Percentiles rank a stretch among this genome's conserved stretches.
phyloP scores from a whole-genome alignment of 2,329 filamentous ascomycete genomes.

The Paracoccidioides lutzii region DNA sequence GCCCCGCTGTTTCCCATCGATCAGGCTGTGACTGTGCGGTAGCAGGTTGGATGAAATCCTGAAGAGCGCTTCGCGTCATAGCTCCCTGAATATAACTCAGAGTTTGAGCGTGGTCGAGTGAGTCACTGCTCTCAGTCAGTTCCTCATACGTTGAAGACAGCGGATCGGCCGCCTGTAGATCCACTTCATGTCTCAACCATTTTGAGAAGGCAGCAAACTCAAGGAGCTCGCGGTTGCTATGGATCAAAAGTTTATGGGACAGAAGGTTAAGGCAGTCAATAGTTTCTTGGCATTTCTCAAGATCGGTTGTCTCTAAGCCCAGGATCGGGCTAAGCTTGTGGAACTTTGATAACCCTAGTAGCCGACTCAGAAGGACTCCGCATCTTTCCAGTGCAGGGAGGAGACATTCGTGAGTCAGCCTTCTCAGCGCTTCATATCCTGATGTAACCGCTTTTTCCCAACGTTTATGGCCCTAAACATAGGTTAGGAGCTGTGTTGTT shows the following conservation, averaged over 20 bases:
- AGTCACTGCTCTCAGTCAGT: slow-evolving; percentile 61
- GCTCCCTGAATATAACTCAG: slow-evolving; percentile 65
- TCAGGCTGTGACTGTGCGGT: slow-evolving; percentile 30
- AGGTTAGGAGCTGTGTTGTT: background rate
- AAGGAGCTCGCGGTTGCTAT: slow-evolving; percentile 62
- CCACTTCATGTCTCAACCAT: slow-evolving; percentile 76
- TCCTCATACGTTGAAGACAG: slow-evolving; percentile 51
- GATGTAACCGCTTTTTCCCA: slow-evolving; percentile 82
- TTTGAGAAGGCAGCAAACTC: slow-evolving; percentile 66
- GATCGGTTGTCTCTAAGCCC: slow-evolving; percentile 51
- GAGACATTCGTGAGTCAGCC: slow-evolving; percentile 73
- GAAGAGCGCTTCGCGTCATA: slow-evolving; percentile 53
- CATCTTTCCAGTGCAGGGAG: slow-evolving; percentile 78
- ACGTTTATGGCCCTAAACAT: slow-evolving; percentile 64
- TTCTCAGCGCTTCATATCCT: slow-evolving; percentile 64
- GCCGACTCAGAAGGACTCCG: slow-evolving; percentile 64
- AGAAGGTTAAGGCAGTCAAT: slow-evolving; percentile 63
- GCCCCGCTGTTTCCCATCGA: slow-evolving; percentile 28
- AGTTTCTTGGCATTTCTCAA: slow-evolving; percentile 52
- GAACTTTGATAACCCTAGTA: slow-evolving; percentile 73
- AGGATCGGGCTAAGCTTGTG: slow-evolving; percentile 54
- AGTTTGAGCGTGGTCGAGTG: slow-evolving; percentile 59
- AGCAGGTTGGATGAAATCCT: slow-evolving; percentile 39
- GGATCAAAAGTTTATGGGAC: slow-evolving; percentile 57
- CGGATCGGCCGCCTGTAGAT: slow-evolving; percentile 55